Evolutionary conservation across 2,329 filamentous ascomycete genomes (phyloP), one percentile per base, ranked within the genome.

Genomic region (Paraphoma sp.): DNA sequence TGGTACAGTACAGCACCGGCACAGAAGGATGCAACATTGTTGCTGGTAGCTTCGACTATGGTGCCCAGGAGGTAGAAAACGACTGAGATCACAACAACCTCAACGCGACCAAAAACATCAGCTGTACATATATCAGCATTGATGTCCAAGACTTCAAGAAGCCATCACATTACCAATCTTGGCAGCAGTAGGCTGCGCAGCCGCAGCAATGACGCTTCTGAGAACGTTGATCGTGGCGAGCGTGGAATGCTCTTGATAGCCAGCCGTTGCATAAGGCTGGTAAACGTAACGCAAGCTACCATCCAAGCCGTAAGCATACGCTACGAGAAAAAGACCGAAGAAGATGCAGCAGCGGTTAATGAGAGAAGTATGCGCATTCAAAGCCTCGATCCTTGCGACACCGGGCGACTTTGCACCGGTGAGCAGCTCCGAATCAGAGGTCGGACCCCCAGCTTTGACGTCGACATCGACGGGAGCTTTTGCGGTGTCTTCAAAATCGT

Each of bases 301-400:
- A 18, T 67, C 62, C 18, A 89, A 78, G 1, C 85, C 84, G 69
- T 89, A 90, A 33, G 82, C 84, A 70, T 88, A 90, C 10, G 86
- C 83, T 51, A 89, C 76, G 31, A 89, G 70, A 69, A 89, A 89
- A 60, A 89, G 79, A 23, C 86, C 80, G 9, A 83, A 66, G 73
- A 89, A 89, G 69, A 90, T 81, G 58, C 81, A 78, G 56, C 85
- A 60, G 30, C 85, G 84, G 68, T 89, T 85, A 12, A 63, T 56
- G 4, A 74, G 59, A 16, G 82, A 85, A 38, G 88, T 80, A 59
- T 84, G 80, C 8, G 79, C 73, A 6, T 82, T 76, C 45, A 89
- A 77, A 30, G 82, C 83, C 71, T 88, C 84, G 59, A 88, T 83
- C 10, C 86, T 83, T n/a, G 71, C 75, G 6, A 89, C 86, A 70